Conservation (phyloP, 331 rosid species). For the Cydonia oblonga region DNA sequence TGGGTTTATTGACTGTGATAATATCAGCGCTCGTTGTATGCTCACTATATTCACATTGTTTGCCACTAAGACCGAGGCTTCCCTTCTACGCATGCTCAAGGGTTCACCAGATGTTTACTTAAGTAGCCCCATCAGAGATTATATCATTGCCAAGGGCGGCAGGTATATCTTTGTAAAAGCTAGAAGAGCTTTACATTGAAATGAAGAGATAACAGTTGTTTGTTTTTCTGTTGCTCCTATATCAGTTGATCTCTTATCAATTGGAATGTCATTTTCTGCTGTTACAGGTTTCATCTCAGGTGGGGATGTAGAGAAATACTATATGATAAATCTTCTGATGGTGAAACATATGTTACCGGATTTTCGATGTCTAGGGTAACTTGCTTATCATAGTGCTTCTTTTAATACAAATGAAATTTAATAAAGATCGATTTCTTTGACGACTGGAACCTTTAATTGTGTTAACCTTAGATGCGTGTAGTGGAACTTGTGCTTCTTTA, state of each 20-base stretch:
- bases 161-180: slow-evolving; percentile 34
- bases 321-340: slow-evolving; percentile 62
- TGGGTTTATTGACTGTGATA: slow-evolving; percentile 97
- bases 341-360: slow-evolving; percentile 57
- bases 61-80: slow-evolving; percentile 98
- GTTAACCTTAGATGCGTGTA: not conserved
- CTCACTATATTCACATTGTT: slow-evolving; percentile 94
- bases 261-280: slow-evolving; percentile 19
- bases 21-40: slow-evolving; percentile 99
- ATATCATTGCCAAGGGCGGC: slow-evolving; percentile 91
- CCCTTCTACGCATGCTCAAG: slow-evolving; percentile 91
- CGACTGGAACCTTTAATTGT: not conserved
- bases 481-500: not conserved
- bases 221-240: not conserved
- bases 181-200: not conserved
- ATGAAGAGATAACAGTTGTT: not conserved
- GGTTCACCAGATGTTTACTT: slow-evolving; percentile 91
- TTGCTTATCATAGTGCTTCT: not conserved
- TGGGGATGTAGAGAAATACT: slow-evolving; percentile 96
- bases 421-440: not conserved
- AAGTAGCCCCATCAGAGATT: slow-evolving; percentile 90
- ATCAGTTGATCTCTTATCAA: not conserved
- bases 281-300: slow-evolving; percentile 90
- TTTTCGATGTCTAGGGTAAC: slow-evolving; percentile 77
- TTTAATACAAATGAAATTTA: not conserved